phyloP scores from a whole-genome alignment of 202 grass and related monocot species.

The Miscanthus sacchariflorus region DNA sequence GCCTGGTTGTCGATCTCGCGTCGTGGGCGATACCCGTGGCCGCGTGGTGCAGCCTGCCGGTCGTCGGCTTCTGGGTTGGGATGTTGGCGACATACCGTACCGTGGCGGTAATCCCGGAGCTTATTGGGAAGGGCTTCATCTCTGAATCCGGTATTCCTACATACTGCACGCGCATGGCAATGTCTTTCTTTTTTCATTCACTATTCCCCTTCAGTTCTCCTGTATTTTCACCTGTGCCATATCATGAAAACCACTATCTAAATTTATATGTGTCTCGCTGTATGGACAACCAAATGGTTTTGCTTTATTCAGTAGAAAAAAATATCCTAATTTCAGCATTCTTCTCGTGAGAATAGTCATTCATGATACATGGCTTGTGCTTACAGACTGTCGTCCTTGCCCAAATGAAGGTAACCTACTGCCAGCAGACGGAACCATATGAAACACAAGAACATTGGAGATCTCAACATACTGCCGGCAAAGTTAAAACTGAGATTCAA shows the following conservation, averaged over 20 bases:
- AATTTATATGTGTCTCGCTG: too few relatives aligned
- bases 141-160: slow-evolving; percentile 56
- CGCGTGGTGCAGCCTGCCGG: slow-evolving; percentile 34
- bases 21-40: slow-evolving; percentile 78
- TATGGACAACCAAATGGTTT: too few relatives aligned
- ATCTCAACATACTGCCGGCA: not conserved
- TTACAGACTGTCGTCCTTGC: not conserved
- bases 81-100: slow-evolving; percentile 59
- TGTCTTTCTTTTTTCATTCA: too few relatives aligned
- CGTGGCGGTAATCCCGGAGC: slow-evolving; percentile 60
- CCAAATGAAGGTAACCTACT: not conserved
- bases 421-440: not conserved
- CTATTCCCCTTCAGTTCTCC: too few relatives aligned
- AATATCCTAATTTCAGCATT: not conserved
- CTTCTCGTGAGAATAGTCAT: not conserved
- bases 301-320: too few relatives aligned
- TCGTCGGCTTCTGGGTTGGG: slow-evolving; percentile 62
- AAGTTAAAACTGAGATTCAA: slow-evolving; percentile 50
- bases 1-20: slow-evolving; percentile 63
- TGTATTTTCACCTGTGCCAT: too few relatives aligned
- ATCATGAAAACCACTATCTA: too few relatives aligned
- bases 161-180: too few relatives aligned
- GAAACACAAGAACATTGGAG: slow-evolving; percentile 3
- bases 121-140: slow-evolving; percentile 52
- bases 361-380: not conserved